phyloP scores from a whole-genome alignment of 2,329 filamentous ascomycete species.

The Penicillium sclerotigenum region DNA sequence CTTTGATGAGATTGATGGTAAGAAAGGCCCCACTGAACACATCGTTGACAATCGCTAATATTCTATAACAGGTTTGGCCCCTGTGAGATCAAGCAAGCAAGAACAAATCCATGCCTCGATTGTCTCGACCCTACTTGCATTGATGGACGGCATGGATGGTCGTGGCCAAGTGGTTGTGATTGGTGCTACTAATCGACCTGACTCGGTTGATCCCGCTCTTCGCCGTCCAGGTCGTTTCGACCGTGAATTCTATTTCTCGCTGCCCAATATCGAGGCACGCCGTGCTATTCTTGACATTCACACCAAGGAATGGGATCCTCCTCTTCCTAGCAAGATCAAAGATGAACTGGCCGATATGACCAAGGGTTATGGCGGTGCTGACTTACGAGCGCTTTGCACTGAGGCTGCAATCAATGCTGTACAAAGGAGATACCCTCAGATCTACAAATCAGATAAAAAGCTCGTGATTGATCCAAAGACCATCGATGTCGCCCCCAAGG shows the following conservation, averaged over 20 bases:
- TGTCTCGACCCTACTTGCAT: constrained; percentile 83
- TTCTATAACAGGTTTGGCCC: constrained; percentile 61
- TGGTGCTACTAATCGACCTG: constrained; percentile 94
- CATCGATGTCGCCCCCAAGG: constrained; percentile 83
- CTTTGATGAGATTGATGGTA: constrained; percentile 96
- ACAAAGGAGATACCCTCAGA: constrained; percentile 92
- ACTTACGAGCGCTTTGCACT: constrained; percentile 88
- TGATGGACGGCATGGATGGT: constrained; percentile 99
- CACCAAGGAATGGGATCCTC: constrained; percentile 84
- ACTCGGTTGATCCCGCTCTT: constrained; percentile 94
- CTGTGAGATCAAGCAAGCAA: constrained; percentile 94
- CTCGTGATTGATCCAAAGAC: constrained; percentile 79
- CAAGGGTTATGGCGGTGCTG: constrained; percentile 95
- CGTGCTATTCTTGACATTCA: constrained; percentile 91
- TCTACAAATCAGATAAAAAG: constrained; percentile 87
- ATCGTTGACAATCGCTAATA: constrained; percentile 9
- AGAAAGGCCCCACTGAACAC: constrained; percentile 11
- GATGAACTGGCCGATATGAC: constrained; percentile 76
- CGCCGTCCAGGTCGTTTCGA: constrained; percentile 93
- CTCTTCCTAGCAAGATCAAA: constrained; percentile 73
- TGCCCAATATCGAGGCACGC: constrained; percentile 76
- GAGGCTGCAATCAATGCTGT: constrained; percentile 95
- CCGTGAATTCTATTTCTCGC: constrained; percentile 94
- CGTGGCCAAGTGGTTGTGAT: constrained; percentile 97
- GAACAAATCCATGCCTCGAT: constrained; percentile 99